Percentiles rank a stretch among this genome's conserved stretches.
Evolutionary conservation across 148 eudicot species (phyloP).

Genomic region (Chenopodium formosanum): DNA sequence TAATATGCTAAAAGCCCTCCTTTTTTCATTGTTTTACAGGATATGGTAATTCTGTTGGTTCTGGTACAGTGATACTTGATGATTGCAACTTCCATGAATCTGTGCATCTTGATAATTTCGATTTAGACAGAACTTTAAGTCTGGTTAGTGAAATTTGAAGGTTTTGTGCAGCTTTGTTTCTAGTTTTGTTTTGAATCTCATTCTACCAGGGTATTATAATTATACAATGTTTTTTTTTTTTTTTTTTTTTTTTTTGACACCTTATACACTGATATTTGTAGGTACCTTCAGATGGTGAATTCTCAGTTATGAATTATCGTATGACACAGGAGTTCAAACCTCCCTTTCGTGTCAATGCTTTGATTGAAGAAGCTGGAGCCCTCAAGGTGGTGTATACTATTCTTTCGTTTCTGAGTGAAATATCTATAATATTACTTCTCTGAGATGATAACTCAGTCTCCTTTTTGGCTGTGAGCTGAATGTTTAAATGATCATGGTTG

Average conservation of each 20-base stretch:
- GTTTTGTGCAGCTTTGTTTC: conserved; percentile 3
- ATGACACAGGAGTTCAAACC: conserved; percentile 97
- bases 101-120: conserved; percentile 91
- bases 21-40: conserved; percentile 34
- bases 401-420: background rate
- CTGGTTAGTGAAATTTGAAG: conserved; percentile 54
- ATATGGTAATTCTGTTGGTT: conserved; percentile 67
- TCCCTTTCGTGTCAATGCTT: conserved; percentile 74
- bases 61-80: conserved; percentile 83
- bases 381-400: conserved; percentile 56
- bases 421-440: background rate
- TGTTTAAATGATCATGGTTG: background rate
- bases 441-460: background rate
- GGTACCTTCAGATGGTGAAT: conserved; percentile 98
- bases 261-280: background rate
- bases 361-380: conserved; percentile 90
- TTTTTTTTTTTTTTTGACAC: too few species aligned
- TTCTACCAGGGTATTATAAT: background rate
- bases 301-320: conserved; percentile 98
- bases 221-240: background rate
- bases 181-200: conserved; percentile 15
- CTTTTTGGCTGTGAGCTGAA: background rate
- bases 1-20: conserved; percentile 2
- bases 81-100: conserved; percentile 98
- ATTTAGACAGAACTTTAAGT: conserved; percentile 71